Base-by-base conservation (phyloP, 2,329 filamentous ascomycete genomes). In the Ceratocystis cacaofunesta region DNA sequence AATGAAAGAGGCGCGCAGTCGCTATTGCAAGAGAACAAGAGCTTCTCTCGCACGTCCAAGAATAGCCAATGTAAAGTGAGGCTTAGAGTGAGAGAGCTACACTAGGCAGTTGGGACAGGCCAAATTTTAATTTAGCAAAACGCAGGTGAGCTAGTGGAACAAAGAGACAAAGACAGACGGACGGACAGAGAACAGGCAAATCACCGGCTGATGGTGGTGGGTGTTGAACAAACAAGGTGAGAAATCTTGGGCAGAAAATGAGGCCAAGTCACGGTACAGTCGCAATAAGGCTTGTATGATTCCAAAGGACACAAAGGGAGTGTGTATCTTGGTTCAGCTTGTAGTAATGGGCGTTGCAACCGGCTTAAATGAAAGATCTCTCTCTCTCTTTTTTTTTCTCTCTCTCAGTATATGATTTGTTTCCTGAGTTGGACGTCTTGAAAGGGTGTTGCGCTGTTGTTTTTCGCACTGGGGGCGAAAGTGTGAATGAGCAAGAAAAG, bases 1-100 rank as follows among this genome's bases (percentile, higher is more conserved):
- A 67, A 36, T 62, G 61, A 57, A 67, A 65, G 64, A 66, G 46
- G 61, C 55, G 65, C 52, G 61, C 41, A 62, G 46, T 46, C 43
- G 67, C 66, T 64, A 62, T 62, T 58, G 65, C 64, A 70, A 70
- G 67, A 67, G 61, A 55, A 19, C 28, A 64, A 64, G 48, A 44
- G 62, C 30, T 28, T 57, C 52, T 32, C 52, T n/a, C 30, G 22
- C 52, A 57, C 52, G 52, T 57, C 28, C 52, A 57, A 57, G 52
- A 57, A 28, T 17, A 28, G 12, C 28, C 52, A 28, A 25, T 17
- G 52, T 57, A 25, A 32, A 30, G n/a, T 32, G 28, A 57, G 15
- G n/a, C 4, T 57, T 57, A 28, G 19, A 25, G 22, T 32, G 28
- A 25, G 12, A n/a, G 12, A 57, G 15, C 52, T 57, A 57, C 52